Conservation (phyloP, 441 rosid genomes). For the Populus tomentosa region DNA sequence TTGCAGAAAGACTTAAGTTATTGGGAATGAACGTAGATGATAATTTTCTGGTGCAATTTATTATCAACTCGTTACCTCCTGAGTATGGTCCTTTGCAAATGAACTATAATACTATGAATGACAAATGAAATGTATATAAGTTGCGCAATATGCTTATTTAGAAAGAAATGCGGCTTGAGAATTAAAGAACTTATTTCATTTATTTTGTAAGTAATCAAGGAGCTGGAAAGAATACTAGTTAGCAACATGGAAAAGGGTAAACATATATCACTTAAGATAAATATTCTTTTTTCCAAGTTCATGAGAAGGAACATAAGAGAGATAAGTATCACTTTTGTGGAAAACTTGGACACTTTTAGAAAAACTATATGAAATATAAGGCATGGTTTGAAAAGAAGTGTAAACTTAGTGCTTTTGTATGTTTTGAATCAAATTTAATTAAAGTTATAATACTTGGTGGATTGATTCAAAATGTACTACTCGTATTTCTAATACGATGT, state of each 20-base stretch:
- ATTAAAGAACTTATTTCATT: neutral
- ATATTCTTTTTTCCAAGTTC: neutral
- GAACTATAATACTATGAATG: neutral
- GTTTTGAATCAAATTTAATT: slow-evolving; percentile 14
- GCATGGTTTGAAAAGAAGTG: slow-evolving; percentile 9
- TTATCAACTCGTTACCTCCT: neutral
- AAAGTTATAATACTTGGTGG: slow-evolving; percentile 9
- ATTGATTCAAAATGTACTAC: neutral
- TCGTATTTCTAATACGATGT: neutral
- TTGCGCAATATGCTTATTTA: slow-evolving; percentile 2
- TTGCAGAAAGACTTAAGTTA: neutral
- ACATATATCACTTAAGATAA: neutral
- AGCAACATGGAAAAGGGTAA: neutral
- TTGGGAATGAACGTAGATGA: neutral
- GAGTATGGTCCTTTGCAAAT: neutral
- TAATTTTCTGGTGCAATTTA: neutral
- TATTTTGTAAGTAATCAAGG: slow-evolving; percentile 1
- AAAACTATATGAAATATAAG: neutral
- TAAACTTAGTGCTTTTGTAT: neutral
- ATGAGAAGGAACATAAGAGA: neutral
- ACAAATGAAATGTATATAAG: slow-evolving; percentile 13
- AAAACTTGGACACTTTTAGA: slow-evolving; percentile 2
- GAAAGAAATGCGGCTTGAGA: slow-evolving; percentile 2
- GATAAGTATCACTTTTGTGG: neutral
- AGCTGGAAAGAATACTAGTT: neutral